phyloP scores from a whole-genome alignment of 257 asterid genomes.

The Verbascum thapsus region DNA sequence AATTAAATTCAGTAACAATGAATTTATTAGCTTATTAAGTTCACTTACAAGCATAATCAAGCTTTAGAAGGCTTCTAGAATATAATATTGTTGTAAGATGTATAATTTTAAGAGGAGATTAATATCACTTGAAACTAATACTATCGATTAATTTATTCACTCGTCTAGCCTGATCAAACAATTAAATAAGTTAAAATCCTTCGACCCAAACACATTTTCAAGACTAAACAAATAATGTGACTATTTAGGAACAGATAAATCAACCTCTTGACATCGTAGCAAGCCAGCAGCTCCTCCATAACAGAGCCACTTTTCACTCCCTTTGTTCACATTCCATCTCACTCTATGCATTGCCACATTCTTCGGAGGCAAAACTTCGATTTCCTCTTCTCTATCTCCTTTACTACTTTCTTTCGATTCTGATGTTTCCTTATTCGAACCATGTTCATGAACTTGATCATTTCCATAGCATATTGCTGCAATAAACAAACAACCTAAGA shows the following conservation, averaged over 20 bases:
- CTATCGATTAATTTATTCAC: too few relatives aligned
- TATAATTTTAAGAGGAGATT: too few relatives aligned
- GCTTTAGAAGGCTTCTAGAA: too few relatives aligned
- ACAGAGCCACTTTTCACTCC: slow-evolving; percentile 86
- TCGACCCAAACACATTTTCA: too few relatives aligned
- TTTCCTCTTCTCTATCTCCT: slow-evolving; percentile 14
- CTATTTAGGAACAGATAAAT: slow-evolving; percentile 21
- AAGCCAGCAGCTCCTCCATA: slow-evolving; percentile 93
- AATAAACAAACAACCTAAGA: neutral
- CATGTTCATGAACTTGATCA: slow-evolving; percentile 34
- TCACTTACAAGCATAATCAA: too few relatives aligned
- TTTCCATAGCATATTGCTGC: slow-evolving; percentile 39
- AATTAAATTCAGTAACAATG: too few relatives aligned
- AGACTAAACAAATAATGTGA: too few relatives aligned
- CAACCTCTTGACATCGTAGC: slow-evolving; percentile 68
- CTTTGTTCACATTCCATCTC: slow-evolving; percentile 84
- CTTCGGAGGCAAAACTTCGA: slow-evolving; percentile 62
- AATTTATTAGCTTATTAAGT: too few relatives aligned
- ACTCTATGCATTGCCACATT: slow-evolving; percentile 69
- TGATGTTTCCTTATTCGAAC: slow-evolving; percentile 28
- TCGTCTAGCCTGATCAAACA: too few relatives aligned
- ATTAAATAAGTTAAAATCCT: too few relatives aligned
- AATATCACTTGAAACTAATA: too few relatives aligned
- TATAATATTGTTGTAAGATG: too few relatives aligned
- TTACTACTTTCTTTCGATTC: slow-evolving; percentile 27